These are phyloP conservation scores for Eucalyptus shirleyi DNA, from an alignment of 345 rosid genomes.

Conservation along the genomic window DNA sequence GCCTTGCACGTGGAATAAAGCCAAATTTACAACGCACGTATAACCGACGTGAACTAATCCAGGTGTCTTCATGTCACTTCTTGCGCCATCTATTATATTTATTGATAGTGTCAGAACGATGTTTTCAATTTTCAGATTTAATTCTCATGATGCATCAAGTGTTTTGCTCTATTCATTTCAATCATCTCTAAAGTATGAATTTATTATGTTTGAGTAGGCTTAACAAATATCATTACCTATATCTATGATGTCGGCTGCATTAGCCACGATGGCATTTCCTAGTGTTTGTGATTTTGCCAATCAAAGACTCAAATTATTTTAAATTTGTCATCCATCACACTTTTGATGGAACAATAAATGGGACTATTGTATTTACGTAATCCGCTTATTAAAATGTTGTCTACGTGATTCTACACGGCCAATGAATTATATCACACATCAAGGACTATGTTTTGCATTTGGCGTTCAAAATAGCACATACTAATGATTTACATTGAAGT, in stretches of 20 bases:
- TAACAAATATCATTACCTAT: neutral
- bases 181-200: neutral
- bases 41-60: neutral
- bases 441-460: too few species aligned
- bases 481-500: accelerated
- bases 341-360: neutral
- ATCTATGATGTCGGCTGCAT: neutral
- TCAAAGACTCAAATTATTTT: too few species aligned
- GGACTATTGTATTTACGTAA: neutral
- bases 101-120: too few species aligned
- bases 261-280: neutral
- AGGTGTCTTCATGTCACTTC: neutral
- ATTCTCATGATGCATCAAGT: too few species aligned
- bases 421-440: too few species aligned
- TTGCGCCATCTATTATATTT: neutral
- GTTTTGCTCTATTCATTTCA: too few species aligned
- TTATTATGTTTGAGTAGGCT: neutral
- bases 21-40: neutral
- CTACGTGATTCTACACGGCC: neutral
- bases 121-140: accelerated
- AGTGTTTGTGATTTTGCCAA: neutral
- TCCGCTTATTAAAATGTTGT: neutral
- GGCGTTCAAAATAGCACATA: too few species aligned
- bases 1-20: neutral
- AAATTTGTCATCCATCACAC: neutral